Conservation (phyloP, 768 basidiomycete genomes). For the Pleurotus sapidus region DNA sequence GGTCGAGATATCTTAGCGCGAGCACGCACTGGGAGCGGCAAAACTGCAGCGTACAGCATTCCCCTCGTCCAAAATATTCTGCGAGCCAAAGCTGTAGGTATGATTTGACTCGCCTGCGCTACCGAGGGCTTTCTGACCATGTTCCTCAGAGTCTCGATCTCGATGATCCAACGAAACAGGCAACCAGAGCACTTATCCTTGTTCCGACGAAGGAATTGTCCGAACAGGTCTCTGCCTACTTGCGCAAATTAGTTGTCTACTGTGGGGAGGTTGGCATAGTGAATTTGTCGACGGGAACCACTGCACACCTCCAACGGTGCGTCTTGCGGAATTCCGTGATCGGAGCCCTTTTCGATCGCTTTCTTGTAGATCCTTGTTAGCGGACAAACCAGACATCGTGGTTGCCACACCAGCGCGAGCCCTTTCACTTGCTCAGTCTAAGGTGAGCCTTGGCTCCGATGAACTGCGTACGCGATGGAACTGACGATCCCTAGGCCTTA, state of each 20-base stretch:
- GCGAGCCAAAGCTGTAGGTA: constrained; percentile 71
- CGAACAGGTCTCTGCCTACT: constrained; percentile 79
- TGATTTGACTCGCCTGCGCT: neutral
- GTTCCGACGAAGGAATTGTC: constrained; percentile 93
- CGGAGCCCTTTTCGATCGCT: neutral
- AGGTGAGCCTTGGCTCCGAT: constrained; percentile 37
- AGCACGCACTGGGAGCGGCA: constrained; percentile 94
- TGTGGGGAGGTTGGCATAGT: constrained; percentile 74
- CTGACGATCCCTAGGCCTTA: constrained; percentile 45
- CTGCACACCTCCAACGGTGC: constrained; percentile 73
- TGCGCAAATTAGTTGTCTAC: constrained; percentile 66
- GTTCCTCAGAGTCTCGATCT: constrained; percentile 30
- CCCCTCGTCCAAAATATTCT: constrained; percentile 89
- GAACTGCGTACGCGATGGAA: neutral
- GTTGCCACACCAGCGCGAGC: constrained; percentile 77
- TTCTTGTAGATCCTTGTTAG: constrained; percentile 21
- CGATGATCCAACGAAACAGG: constrained; percentile 41
- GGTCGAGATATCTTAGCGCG: constrained; percentile 89
- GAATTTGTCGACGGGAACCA: constrained; percentile 75
- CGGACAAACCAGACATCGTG: constrained; percentile 77
- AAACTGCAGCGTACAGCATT: constrained; percentile 94
- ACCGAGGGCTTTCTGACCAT: neutral
- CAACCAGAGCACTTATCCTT: constrained; percentile 74
- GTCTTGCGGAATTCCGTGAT: constrained; percentile 12
- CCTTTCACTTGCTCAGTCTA: constrained; percentile 65